phyloP scores from a whole-genome alignment of 2,329 filamentous ascomycete species.

The Aspergillus aculeatus region DNA sequence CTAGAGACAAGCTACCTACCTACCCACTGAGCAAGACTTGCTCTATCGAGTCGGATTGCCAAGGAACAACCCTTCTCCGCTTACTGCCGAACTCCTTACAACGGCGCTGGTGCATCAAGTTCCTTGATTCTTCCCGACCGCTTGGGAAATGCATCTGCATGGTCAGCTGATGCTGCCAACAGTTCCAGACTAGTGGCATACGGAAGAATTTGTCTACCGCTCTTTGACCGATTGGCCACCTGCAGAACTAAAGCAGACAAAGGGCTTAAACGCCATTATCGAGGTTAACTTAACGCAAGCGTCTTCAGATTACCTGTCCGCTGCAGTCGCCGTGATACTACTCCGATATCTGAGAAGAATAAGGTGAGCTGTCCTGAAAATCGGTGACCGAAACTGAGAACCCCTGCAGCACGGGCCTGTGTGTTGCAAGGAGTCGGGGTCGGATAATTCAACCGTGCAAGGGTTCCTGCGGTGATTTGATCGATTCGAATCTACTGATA shows the following conservation, averaged over 20 bases:
- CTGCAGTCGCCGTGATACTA: background rate
- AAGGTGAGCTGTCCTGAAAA: background rate
- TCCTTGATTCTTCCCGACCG: background rate
- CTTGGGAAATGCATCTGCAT: background rate
- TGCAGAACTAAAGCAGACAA: background rate
- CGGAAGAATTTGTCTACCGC: background rate
- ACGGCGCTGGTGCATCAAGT: background rate
- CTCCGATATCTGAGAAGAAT: background rate
- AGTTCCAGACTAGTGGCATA: background rate
- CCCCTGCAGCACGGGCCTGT: slow-evolving; percentile 26
- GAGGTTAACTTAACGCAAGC: background rate
- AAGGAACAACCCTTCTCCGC: background rate
- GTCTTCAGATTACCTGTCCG: background rate
- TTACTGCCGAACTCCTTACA: background rate
- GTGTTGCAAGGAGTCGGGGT: slow-evolving; percentile 26
- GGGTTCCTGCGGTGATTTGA: slow-evolving; percentile 14
- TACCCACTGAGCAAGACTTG: background rate
- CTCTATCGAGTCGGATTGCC: background rate
- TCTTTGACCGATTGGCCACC: background rate
- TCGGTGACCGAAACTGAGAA: background rate
- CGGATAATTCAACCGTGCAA: slow-evolving; percentile 18
- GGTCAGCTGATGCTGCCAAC: background rate
- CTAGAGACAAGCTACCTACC: background rate
- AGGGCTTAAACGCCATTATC: background rate
- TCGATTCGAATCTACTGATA: slow-evolving; percentile 8